Evolutionary conservation across 73 alveolate genomes (phyloP).

Genomic region (Paraurostyla sp.): DNA sequence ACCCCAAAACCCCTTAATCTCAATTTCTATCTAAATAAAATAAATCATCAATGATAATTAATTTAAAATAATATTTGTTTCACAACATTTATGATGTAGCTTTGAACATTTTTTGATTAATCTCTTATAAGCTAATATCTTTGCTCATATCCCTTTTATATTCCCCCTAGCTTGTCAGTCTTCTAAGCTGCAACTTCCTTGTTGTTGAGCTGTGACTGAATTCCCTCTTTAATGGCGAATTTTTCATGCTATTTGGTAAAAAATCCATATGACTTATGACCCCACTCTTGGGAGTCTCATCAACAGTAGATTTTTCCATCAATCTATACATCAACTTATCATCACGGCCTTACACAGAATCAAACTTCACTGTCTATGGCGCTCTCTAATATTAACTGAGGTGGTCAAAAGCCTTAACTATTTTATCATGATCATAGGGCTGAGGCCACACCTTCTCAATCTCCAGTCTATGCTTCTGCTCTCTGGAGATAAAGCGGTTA

Average conservation of each 20-base stretch:
- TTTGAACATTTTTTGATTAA: too few relatives aligned
- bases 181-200: neutral
- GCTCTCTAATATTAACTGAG: neutral
- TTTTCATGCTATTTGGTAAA: constrained; percentile 20
- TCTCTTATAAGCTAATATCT: too few relatives aligned
- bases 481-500: constrained; percentile 16
- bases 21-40: too few relatives aligned
- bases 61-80: too few relatives aligned
- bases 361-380: neutral
- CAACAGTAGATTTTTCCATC: neutral
- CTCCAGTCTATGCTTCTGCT: neutral
- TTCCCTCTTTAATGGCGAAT: constrained; percentile 14
- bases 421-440: constrained; percentile 30
- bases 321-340: neutral
- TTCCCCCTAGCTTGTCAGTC: too few relatives aligned
- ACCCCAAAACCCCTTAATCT: too few relatives aligned
- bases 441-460: neutral
- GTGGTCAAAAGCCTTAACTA: neutral
- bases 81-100: too few relatives aligned
- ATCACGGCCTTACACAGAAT: neutral
- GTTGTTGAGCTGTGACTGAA: constrained; percentile 4
- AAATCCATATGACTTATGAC: neutral
- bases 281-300: neutral
- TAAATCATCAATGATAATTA: too few relatives aligned
- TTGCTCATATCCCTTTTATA: too few relatives aligned